Evolutionary conservation across 306 rosid genomes (phyloP).

Genomic region (Quercus dentata): DNA sequence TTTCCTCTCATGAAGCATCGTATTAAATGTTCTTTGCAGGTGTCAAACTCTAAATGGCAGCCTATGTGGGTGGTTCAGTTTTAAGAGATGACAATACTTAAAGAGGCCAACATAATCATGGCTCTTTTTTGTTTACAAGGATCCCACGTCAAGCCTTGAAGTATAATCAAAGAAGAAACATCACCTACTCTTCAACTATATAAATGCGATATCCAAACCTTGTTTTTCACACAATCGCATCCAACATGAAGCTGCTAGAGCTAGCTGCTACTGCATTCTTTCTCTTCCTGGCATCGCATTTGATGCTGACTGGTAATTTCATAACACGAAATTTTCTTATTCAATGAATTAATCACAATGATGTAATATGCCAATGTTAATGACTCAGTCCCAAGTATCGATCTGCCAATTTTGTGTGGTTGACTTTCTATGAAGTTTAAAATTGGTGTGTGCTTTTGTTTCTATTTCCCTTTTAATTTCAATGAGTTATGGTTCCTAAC

Average conservation of each 20-base stretch:
- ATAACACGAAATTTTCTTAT: not conserved
- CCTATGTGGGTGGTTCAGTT: conserved; percentile 6
- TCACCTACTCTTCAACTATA: conserved; percentile 2
- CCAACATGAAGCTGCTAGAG: conserved; percentile 41
- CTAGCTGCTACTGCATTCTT: conserved; percentile 17
- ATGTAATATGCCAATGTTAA: too few species aligned
- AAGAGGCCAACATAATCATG: not conserved
- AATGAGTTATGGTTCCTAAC: too few species aligned
- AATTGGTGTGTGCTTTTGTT: too few species aligned
- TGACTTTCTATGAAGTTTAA: too few species aligned
- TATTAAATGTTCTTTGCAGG: not conserved
- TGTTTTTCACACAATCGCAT: conserved; percentile 14
- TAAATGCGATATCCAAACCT: conserved; percentile 5
- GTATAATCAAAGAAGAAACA: conserved; percentile 52
- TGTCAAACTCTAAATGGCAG: conserved; percentile 20
- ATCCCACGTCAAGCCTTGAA: conserved; percentile 46
- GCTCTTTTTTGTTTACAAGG: conserved; percentile 39
- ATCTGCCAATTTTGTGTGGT: too few species aligned
- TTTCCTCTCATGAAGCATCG: not conserved
- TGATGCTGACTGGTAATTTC: conserved; percentile 42
- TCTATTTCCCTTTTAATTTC: too few species aligned
- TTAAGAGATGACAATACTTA: conserved; percentile 29
- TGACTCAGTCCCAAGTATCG: too few species aligned
- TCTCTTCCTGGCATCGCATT: conserved; percentile 34
- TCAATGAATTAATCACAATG: not conserved